Evolutionary conservation across 2,329 filamentous ascomycete genomes (phyloP).

Genomic region (Alternaria conjuncta): DNA sequence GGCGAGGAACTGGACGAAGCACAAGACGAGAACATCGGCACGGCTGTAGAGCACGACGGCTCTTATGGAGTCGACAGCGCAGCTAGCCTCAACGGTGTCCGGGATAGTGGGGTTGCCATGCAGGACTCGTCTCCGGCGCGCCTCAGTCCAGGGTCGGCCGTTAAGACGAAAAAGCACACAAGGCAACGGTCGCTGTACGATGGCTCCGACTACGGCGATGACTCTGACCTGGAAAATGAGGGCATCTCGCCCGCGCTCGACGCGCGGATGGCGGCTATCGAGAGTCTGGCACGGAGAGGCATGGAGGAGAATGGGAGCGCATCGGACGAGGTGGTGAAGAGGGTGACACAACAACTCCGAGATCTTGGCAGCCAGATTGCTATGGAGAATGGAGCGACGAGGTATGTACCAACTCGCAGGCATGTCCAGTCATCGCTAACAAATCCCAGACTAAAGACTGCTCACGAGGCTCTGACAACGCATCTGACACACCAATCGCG

Average conservation of each 20-base stretch:
- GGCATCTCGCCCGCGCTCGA: constrained; percentile 72
- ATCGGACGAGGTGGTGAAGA: constrained; percentile 69
- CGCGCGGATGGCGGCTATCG: constrained; percentile 73
- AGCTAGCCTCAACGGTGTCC: constrained; percentile 41
- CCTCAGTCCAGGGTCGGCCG: constrained; percentile 48
- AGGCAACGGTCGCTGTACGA: constrained; percentile 65
- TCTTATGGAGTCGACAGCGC: constrained; percentile 28
- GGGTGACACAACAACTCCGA: constrained; percentile 72
- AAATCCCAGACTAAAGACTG: constrained; percentile 69
- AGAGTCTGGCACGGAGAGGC: constrained; percentile 68
- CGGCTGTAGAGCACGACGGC: constrained; percentile 45
- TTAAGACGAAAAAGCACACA: constrained; percentile 46
- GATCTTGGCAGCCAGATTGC: constrained; percentile 76
- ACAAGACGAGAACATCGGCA: constrained; percentile 38
- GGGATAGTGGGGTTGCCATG: constrained; percentile 56
- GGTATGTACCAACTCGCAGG: constrained; percentile 55
- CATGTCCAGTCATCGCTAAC: constrained; percentile 18
- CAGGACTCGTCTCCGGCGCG: constrained; percentile 48
- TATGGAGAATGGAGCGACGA: constrained; percentile 74
- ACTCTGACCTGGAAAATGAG: constrained; percentile 72
- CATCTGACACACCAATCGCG: constrained; percentile 79
- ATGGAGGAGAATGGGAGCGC: constrained; percentile 70
- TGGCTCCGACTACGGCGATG: constrained; percentile 75
- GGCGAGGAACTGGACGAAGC: constrained; percentile 41
- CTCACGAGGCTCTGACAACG: constrained; percentile 75